Base-by-base conservation (phyloP, 2,329 filamentous ascomycete genomes). In the Neonectria hederae region DNA sequence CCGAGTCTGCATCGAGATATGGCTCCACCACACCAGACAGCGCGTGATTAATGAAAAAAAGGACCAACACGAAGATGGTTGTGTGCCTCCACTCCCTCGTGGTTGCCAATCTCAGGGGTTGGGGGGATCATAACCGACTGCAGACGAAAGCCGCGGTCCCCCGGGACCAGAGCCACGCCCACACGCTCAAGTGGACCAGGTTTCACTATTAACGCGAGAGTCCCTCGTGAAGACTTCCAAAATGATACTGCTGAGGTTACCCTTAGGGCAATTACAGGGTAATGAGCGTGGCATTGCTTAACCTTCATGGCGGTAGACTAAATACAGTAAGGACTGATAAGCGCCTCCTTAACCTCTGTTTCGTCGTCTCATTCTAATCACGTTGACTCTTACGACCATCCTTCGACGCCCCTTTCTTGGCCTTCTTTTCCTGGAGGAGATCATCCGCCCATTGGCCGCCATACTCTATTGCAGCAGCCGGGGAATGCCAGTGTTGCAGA, bases 11-110 rank as follows among this genome's bases (percentile, higher is more conserved):
- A 62, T 35, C 35, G n/a, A 53, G 46, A 55, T 49, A 51, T 43
- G 32, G 49, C 54, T 59, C 60, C 49, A 63, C 55, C 9, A 59
- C 43, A 59, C 49, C 38, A 38, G 38, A 57, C 9, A 62, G 43
- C 58, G 58, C 58, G 10, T 54, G 30, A 62, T 65, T 62, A 62
- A 62, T 58, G n/a, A 63, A 46, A 65, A 62, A 65, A 58, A 54
- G 54, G 49, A 52, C 58, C n/a, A 63, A 65, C 38, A 59, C n/a
- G 30, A 59, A 42, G 59, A 62, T 59, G 21, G 45, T 54, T 58
- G 17, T 51, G 6, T 52, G 26, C 61, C 55, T 54, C 55, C 28
- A 51, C 49, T 40, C 55, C 62, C 46, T 54, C 45, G 13, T 21
- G 43, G 35, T 57, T 54, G 40, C 38, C 40, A 56, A 57, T 49